Evolutionary conservation across 2,329 filamentous ascomycete species (phyloP), one percentile per base, ranked within the genome.

Genomic region (Colletotrichum sp.): DNA sequence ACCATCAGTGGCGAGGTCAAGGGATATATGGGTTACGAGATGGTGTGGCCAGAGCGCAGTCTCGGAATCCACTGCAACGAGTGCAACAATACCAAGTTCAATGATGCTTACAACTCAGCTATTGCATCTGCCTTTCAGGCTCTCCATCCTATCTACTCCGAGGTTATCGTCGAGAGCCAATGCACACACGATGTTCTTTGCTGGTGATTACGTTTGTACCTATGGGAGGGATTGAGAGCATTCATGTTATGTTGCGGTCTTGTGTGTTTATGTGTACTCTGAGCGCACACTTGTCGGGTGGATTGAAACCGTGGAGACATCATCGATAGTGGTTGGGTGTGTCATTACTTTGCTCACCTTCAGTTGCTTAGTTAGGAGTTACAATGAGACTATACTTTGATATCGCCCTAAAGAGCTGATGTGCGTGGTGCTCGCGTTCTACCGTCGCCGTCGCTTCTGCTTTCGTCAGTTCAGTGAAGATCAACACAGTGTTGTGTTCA

Each of bases 151-250:
- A 62, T 66, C 7, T 78, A 78, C 65, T 65, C 71, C 8, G 62
- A 77, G 18, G 62, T 78, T 6, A 55, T 75, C 24, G 60, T 78
- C 26, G 71, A 78, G 68, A 78, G 77, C 59, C 69, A 72, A 34
- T 77, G 77, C 30, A 71, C 75, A 4, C 52, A 60, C 7, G 59
- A 70, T 7, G 60, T 71, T 18, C 64, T 78, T 4, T 78, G 77
- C 28, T 68, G 68, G 70, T 77, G 55, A 39, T 5, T n/a, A 24
- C 39, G 32, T 21, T 52, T 21, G 44, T 52, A 52, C 44, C n/a
- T 52, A 13, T 21, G n/a, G n/a, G n/a, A 7, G 44, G 44, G n/a
- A 21, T 21, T 13, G 44, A 13, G n/a, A 52, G 6, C n/a, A 21
- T 21, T 52, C 44, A 52, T 52, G n/a, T 52, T 52, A 52, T 52